Percentiles rank a stretch among this genome's conserved stretches.
Conservation (phyloP, 495 filamentous ascomycete genomes). For the Gamarada debralockiae region DNA sequence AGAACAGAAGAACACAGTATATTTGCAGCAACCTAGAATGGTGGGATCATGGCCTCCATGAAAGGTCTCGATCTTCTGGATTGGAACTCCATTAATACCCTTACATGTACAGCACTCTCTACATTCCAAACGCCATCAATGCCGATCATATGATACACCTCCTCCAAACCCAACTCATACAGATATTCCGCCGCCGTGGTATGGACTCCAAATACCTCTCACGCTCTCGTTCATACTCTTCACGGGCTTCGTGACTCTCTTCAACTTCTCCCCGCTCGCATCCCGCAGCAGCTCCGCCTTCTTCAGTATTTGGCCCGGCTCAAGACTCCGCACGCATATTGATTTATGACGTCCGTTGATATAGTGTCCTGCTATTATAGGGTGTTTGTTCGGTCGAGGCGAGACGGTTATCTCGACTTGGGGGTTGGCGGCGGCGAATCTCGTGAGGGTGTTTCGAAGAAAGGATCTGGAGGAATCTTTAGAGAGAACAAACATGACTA, state of each 20-base stretch:
- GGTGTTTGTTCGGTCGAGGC: slow-evolving; percentile 82
- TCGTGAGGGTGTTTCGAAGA: slow-evolving; percentile 67
- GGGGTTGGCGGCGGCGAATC: slow-evolving; percentile 78
- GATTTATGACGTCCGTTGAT: slow-evolving; percentile 85
- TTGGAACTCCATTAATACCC: too few species aligned
- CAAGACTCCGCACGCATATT: slow-evolving; percentile 84
- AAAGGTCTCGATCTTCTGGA: too few species aligned
- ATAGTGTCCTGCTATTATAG: slow-evolving; percentile 80
- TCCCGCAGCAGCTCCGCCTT: slow-evolving; percentile 79
- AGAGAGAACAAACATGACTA: background rate
- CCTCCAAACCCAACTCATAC: slow-evolving; percentile 11
- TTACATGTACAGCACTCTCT: background rate
- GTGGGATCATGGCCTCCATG: background rate
- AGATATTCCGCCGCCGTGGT: slow-evolving; percentile 57
- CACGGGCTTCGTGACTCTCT: slow-evolving; percentile 75
- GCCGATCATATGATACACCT: slow-evolving; percentile 10
- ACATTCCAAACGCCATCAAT: slow-evolving; percentile 15
- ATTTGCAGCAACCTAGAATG: background rate
- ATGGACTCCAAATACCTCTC: slow-evolving; percentile 91
- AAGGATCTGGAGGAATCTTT: slow-evolving; percentile 54
- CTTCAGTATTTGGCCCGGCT: slow-evolving; percentile 71
- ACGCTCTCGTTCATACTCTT: slow-evolving; percentile 86
- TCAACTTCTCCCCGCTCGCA: slow-evolving; percentile 83
- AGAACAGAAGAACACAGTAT: background rate
- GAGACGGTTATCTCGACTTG: slow-evolving; percentile 87